phyloP scores from a whole-genome alignment of 768 basidiomycete species.

The Cystobasidium ongulense region DNA sequence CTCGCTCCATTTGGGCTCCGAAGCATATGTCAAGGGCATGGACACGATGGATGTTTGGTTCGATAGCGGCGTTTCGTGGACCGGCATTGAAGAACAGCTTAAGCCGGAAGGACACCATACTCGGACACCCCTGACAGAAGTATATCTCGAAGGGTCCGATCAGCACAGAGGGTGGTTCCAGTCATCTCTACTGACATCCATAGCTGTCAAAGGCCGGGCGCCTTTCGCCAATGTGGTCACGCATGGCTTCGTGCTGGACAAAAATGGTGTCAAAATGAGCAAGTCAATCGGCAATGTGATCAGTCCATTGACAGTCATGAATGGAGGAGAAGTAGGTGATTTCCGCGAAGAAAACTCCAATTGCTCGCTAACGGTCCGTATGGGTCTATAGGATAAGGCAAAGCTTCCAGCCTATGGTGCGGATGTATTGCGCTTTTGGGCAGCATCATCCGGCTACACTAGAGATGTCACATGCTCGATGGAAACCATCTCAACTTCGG shows the following conservation, averaged over 20 bases:
- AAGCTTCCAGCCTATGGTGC: constrained; percentile 72
- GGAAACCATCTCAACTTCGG: constrained; percentile 63
- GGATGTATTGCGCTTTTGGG: constrained; percentile 83
- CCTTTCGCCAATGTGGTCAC: constrained; percentile 79
- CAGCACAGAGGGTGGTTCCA: constrained; percentile 99
- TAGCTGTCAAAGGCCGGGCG: constrained; percentile 50
- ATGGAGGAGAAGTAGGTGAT: constrained; percentile 60
- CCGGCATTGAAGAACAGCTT: constrained; percentile 52
- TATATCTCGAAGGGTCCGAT: constrained; percentile 90
- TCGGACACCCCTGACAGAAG: constrained; percentile 55
- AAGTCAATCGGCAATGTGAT: constrained; percentile 89
- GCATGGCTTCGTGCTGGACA: constrained; percentile 93
- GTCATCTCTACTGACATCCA: constrained; percentile 75
- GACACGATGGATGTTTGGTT: constrained; percentile 99
- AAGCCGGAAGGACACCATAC: constrained; percentile 31
- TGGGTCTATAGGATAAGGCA: constrained; percentile 53
- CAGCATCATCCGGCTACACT: constrained; percentile 79
- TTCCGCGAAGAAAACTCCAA: no score
- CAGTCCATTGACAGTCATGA: constrained; percentile 69
- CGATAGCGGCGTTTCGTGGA: constrained; percentile 92
- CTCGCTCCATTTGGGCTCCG: constrained; percentile 49
- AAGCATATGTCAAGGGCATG: constrained; percentile 62
- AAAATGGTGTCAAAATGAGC: constrained; percentile 88
- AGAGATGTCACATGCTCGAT: constrained; percentile 79
- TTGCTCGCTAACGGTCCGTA: not conserved